Conservation (phyloP, 108 stramenopile species). For the Fistulifera solaris region DNA sequence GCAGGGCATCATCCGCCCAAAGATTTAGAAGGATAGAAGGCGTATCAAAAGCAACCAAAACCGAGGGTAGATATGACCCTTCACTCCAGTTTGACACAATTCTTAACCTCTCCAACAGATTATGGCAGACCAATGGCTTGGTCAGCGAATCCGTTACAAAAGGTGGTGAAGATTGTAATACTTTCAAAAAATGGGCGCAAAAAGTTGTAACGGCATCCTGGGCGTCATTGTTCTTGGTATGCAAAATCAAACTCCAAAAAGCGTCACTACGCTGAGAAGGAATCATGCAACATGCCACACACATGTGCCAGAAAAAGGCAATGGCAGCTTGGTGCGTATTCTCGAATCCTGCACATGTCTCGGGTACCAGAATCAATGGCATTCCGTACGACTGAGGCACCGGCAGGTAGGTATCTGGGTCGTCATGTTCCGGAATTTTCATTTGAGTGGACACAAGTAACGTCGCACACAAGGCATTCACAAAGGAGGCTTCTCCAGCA, state of each 20-base stretch:
- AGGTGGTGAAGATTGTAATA: constrained; percentile 10
- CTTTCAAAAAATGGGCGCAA: constrained; percentile 33
- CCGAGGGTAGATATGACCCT: constrained; percentile 27
- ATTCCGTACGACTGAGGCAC: constrained; percentile 41
- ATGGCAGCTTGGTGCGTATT: constrained; percentile 33
- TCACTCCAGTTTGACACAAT: constrained; percentile 4
- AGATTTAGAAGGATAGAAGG: constrained; percentile 46
- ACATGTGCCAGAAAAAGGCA: constrained; percentile 39
- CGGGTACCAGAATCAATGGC: constrained; percentile 29
- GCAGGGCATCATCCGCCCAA: constrained; percentile 45
- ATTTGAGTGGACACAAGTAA: constrained; percentile 31
- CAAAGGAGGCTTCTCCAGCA: constrained; percentile 24
- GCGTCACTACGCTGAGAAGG: constrained; percentile 26
- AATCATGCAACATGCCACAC: constrained; percentile 31
- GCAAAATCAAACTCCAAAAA: constrained; percentile 39
- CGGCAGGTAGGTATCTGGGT: constrained; percentile 8
- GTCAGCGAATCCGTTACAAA: constrained; percentile 21
- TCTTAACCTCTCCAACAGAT: constrained; percentile 41
- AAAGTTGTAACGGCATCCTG: constrained; percentile 30
- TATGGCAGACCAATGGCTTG: constrained; percentile 42
- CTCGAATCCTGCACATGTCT: constrained; percentile 34
- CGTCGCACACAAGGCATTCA: constrained; percentile 39
- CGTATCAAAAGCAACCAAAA: constrained; percentile 48
- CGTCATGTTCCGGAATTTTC: constrained; percentile 21
- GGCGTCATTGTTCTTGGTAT: constrained; percentile 2